These are phyloP conservation scores for Sporormia fimetaria DNA, from an alignment of 495 filamentous ascomycete species.

Conservation along the genomic window DNA sequence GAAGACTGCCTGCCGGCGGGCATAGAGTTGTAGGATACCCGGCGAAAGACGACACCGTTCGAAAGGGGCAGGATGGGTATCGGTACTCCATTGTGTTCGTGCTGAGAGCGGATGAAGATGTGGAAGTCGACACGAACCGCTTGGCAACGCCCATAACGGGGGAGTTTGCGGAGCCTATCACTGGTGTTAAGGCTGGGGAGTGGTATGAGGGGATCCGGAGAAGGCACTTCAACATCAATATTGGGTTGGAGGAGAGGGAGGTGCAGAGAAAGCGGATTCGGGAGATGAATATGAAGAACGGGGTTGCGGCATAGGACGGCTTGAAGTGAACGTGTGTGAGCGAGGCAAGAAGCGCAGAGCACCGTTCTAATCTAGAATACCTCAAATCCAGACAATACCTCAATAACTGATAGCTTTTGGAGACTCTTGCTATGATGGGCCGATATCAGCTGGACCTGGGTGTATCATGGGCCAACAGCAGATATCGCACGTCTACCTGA, in stretches of 20 bases:
- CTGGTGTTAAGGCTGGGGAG: constrained; percentile 14
- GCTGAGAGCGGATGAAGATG: constrained; percentile 15
- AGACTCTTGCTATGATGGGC: too few species aligned
- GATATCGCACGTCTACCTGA: too few species aligned
- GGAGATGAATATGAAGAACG: constrained; percentile 1
- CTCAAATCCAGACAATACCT: too few species aligned
- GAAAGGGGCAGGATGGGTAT: constrained; percentile 4
- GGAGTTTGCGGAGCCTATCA: constrained; percentile 11
- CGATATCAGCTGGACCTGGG: too few species aligned
- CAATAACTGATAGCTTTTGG: too few species aligned
- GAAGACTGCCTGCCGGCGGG: constrained; percentile 14
- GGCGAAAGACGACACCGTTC: not conserved
- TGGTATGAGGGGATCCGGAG: constrained; percentile 17
- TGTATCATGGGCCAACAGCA: too few species aligned
- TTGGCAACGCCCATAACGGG: constrained; percentile 20
- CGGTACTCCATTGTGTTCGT: constrained; percentile 25
- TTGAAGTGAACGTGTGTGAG: too few species aligned
- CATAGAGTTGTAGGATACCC: constrained; percentile 19
- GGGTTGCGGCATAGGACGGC: not conserved
- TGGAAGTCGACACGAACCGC: constrained; percentile 6
- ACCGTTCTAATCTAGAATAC: too few species aligned
- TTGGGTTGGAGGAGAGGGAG: constrained; percentile 15
- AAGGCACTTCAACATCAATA: constrained; percentile 27
- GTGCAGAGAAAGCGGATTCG: constrained; percentile 16
- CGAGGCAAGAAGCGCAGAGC: too few species aligned